phyloP scores from a whole-genome alignment of 1,139 yeast genomes.

The Dujonia santamariae region DNA sequence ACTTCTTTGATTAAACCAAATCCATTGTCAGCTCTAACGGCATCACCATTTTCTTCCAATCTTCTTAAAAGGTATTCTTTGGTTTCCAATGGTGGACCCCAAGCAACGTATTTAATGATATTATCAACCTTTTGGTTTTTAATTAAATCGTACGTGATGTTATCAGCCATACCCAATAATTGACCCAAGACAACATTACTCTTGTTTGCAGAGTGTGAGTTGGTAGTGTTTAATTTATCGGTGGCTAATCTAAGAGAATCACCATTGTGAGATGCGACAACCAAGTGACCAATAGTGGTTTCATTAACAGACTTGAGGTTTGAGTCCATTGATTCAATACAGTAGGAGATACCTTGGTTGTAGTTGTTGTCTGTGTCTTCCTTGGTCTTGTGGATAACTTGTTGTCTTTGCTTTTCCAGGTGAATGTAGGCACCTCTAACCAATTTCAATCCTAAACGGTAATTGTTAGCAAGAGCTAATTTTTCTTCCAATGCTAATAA shows the following conservation, averaged over 20 bases:
- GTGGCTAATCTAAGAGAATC: constrained; percentile 76
- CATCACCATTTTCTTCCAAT: constrained; percentile 95
- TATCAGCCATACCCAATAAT: constrained; percentile 94
- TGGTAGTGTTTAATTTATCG: constrained; percentile 33
- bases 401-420: constrained; percentile 69
- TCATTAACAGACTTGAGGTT: constrained; percentile 31
- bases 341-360: constrained; percentile 64
- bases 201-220: constrained; percentile 20
- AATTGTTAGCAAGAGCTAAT: constrained; percentile 59
- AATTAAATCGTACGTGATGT: constrained; percentile 74
- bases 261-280: constrained; percentile 89
- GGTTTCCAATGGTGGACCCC: constrained; percentile 97
- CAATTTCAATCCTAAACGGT: constrained; percentile 81
- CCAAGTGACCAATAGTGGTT: constrained; percentile 73
- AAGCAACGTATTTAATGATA: constrained; percentile 91
- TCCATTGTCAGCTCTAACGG: constrained; percentile 86
- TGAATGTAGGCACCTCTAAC: constrained; percentile 99
- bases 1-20: constrained; percentile 68
- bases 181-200: constrained; percentile 84
- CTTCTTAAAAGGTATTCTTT: constrained; percentile 88
- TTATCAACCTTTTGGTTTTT: constrained; percentile 61
- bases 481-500: constrained; percentile 62
- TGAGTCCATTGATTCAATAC: constrained; percentile 59
- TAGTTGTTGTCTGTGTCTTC: constrained; percentile 74
- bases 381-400: constrained; percentile 72